These are phyloP conservation scores for Torulaspora globosa DNA, from an alignment of 1,139 yeast genomes.

Conservation along the genomic window DNA sequence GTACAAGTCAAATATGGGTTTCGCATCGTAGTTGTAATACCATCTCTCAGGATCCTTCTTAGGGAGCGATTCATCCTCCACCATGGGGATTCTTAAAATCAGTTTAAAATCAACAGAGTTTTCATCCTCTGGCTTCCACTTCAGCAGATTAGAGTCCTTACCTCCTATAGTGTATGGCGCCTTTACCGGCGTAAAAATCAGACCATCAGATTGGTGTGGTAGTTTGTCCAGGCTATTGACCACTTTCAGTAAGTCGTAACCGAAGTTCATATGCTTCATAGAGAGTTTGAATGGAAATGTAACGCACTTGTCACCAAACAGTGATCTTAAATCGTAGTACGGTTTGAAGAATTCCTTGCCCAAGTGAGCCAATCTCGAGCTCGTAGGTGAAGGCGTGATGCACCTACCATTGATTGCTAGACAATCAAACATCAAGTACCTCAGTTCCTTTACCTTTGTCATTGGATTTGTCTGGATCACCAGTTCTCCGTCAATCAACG, in stretches of 20 bases:
- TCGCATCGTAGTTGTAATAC: conserved; percentile 75
- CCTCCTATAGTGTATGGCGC: conserved; percentile 78
- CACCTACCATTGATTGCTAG: conserved; percentile 74
- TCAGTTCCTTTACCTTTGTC: conserved; percentile 55
- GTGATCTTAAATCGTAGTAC: conserved; percentile 61
- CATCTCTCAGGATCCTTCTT: conserved; percentile 69
- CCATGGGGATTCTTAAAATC: conserved; percentile 60
- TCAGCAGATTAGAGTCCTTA: conserved; percentile 74
- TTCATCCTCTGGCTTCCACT: conserved; percentile 98
- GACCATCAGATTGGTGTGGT: conserved; percentile 89
- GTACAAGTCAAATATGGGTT: conserved; percentile 61
- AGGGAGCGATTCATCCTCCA: conserved; percentile 64
- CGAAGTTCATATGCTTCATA: conserved; percentile 80
- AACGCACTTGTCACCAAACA: conserved; percentile 67
- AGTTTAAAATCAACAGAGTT: conserved; percentile 87
- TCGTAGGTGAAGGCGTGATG: conserved; percentile 64
- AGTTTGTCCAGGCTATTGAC: conserved; percentile 66
- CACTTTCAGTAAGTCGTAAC: conserved; percentile 76
- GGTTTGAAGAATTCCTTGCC: conserved; percentile 82
- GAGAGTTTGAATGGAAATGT: conserved; percentile 82
- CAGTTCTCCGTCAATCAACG: conserved; percentile 89
- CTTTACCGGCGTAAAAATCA: conserved; percentile 86
- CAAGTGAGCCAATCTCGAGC: conserved; percentile 81
- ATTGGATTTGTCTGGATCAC: conserved; percentile 51
- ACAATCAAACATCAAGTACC: conserved; percentile 89